phyloP scores from a whole-genome alignment of 2,329 filamentous ascomycete genomes.

The Dactylonectria estremocensis region DNA sequence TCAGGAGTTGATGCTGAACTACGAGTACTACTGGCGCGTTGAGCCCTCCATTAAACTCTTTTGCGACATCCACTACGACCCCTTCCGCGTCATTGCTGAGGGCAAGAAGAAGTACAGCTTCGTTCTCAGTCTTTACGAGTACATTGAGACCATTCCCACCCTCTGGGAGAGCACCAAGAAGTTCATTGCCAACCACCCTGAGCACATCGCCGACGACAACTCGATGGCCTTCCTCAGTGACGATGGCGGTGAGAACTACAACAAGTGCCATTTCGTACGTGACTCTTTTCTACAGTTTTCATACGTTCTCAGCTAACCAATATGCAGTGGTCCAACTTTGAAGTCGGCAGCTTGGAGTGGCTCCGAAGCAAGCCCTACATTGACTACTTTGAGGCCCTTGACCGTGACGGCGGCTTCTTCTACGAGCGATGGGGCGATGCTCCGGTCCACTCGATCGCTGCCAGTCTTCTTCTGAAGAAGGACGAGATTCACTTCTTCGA shows the following conservation, averaged over 20 bases:
- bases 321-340: constrained; percentile 96
- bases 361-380: constrained; percentile 89
- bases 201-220: constrained; percentile 89
- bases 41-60: constrained; percentile 97
- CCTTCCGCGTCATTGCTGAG: constrained; percentile 97
- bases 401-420: constrained; percentile 96
- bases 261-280: constrained; percentile 96
- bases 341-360: constrained; percentile 95
- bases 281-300: not conserved
- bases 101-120: constrained; percentile 99
- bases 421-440: constrained; percentile 99
- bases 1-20: constrained; percentile 92
- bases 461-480: constrained; percentile 88
- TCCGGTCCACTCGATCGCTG: constrained; percentile 97
- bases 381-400: constrained; percentile 91
- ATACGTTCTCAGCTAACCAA: constrained; percentile 38
- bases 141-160: constrained; percentile 94
- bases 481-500: constrained; percentile 99
- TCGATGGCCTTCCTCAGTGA: constrained; percentile 93
- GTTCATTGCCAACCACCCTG: constrained; percentile 91
- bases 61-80: constrained; percentile 96
- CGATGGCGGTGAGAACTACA: constrained; percentile 92
- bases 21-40: constrained; percentile 99
- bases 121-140: constrained; percentile 95
- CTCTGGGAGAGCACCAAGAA: constrained; percentile 96